Percentiles rank a stretch among this genome's conserved stretches.
Evolutionary conservation across 2,329 filamentous ascomycete species (phyloP).

Genomic region (Colletotrichum musae): DNA sequence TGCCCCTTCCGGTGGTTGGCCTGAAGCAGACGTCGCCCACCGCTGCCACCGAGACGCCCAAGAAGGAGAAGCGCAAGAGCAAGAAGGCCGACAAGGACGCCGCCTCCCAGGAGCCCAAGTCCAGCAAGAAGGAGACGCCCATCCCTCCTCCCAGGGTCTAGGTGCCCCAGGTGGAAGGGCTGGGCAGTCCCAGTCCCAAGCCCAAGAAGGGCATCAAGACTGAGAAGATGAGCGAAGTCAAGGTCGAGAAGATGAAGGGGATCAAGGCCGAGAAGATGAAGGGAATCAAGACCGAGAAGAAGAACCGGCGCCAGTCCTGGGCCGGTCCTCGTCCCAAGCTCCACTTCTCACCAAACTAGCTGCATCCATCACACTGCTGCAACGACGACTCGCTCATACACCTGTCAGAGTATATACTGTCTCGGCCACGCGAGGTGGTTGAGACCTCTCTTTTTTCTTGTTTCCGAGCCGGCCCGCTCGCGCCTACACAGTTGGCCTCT

Average conservation of each 20-base stretch:
- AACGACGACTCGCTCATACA: slow-evolving; percentile 19
- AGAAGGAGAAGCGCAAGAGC: slow-evolving; percentile 45
- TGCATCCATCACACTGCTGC: not conserved
- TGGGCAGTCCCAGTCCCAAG: not conserved
- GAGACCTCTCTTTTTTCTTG: not conserved
- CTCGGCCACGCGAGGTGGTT: not conserved
- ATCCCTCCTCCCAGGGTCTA: slow-evolving; percentile 37
- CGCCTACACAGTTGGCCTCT: slow-evolving; percentile 5
- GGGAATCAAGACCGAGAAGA: not conserved
- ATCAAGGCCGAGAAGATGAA: not conserved
- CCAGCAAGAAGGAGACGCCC: slow-evolving; percentile 6
- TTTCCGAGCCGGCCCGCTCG: not conserved
- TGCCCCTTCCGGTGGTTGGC: slow-evolving; percentile 26
- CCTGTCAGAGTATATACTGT: slow-evolving; percentile 36
- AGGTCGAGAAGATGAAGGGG: not conserved
- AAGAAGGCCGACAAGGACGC: slow-evolving; percentile 44
- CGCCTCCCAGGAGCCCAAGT: slow-evolving; percentile 39
- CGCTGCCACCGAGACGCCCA: slow-evolving; percentile 36
- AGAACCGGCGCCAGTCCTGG: not conserved
- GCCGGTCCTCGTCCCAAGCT: not conserved
- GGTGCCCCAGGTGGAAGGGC: slow-evolving; percentile 14
- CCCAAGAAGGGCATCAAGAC: not conserved
- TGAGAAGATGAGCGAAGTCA: not conserved
- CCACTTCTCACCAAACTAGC: not conserved
- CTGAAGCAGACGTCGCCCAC: slow-evolving; percentile 17